Evolutionary conservation across 1,284 basidiomycete genomes (phyloP).

Genomic region (Chalciporus sp.): DNA sequence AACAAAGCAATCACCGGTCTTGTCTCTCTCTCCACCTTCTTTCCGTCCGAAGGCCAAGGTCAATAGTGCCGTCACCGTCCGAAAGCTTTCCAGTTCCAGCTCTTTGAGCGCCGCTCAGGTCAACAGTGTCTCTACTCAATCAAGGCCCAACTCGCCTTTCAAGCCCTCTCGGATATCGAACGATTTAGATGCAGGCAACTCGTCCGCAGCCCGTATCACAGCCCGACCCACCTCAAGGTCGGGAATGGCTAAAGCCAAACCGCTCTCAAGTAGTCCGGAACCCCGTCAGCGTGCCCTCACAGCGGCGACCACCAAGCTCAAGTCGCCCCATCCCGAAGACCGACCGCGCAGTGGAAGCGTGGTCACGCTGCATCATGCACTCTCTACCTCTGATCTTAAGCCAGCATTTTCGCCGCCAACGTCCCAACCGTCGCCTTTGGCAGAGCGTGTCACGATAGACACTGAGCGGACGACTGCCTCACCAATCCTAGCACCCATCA

Average conservation of each 20-base stretch:
- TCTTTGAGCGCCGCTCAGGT: conserved; percentile 22
- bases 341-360: conserved; percentile 38
- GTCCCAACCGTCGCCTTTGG: conserved; percentile 25
- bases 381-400: conserved; percentile 31
- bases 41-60: conserved; percentile 63
- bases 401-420: conserved; percentile 13
- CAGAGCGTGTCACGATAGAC: conserved; percentile 17
- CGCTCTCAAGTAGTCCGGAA: conserved; percentile 23
- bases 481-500: conserved; percentile 27
- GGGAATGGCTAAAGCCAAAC: conserved; percentile 14
- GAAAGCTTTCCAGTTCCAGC: conserved; percentile 43
- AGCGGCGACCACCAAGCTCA: conserved; percentile 29
- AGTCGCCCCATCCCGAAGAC: conserved; percentile 18
- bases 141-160: conserved; percentile 46
- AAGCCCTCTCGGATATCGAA: conserved; percentile 35
- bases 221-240: conserved; percentile 33
- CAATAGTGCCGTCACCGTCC: conserved; percentile 49
- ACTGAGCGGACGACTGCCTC: conserved; percentile 8
- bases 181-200: conserved; percentile 12
- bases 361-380: conserved; percentile 37
- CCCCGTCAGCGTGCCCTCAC: conserved; percentile 41
- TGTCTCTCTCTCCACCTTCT: conserved; percentile 36
- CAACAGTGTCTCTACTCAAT: conserved; percentile 19
- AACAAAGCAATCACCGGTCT: conserved; percentile 42
- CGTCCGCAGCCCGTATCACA: conserved; percentile 26